Evolutionary conservation across 2,329 filamentous ascomycete genomes (phyloP), one percentile per base, ranked within the genome.

Genomic region (Talaromyces sp.): DNA sequence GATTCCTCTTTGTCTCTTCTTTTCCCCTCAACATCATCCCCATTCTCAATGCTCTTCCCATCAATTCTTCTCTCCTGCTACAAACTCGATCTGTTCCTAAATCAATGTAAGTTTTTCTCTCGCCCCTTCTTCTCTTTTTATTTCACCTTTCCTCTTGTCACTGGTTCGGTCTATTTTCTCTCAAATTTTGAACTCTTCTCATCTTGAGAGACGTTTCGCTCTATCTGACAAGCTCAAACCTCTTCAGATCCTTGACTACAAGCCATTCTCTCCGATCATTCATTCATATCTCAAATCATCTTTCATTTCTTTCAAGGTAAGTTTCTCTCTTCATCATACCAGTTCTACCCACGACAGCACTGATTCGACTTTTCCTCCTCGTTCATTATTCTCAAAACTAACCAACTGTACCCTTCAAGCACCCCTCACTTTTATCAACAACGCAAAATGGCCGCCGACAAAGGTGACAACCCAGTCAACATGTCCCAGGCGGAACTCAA

Each of bases 401-500:
- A 37, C 6, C 6, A 56, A 19, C 19, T 24, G 11, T 37, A 11
- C 19, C 19, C n/a, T 16, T 31, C 48, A 41, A 24, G 33, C 22
- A 14, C 11, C 27, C 24, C 14, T 3, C 9, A 33, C 31, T 7
- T 52, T 33, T 33, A 11, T 33, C 31, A 10, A 5, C 48, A 33
- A 54, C 50, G 27, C 50, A 35, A 56, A 56, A 59, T 59, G 56
- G 19, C 56, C 24, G 39, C 13, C 14, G 39, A 45, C 13, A 65
- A 65, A 27, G 41, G 14, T 37, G 60, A 67, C 14, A 19, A 47
- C 1, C 3, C 41, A 10, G 35, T 66, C 41, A 56, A 60, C 11
- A 54, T 68, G 31, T 57, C 43, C 24, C 33, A 57, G 8, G 33
- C 58, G 7, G 66, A 68, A 39, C 27, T 65, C 35, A 68, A 66